A percentile compares a stretch with the other conserved stretches of the same genome.
Conservation (phyloP, 768 basidiomycete species). For the Exidia glandulosa region DNA sequence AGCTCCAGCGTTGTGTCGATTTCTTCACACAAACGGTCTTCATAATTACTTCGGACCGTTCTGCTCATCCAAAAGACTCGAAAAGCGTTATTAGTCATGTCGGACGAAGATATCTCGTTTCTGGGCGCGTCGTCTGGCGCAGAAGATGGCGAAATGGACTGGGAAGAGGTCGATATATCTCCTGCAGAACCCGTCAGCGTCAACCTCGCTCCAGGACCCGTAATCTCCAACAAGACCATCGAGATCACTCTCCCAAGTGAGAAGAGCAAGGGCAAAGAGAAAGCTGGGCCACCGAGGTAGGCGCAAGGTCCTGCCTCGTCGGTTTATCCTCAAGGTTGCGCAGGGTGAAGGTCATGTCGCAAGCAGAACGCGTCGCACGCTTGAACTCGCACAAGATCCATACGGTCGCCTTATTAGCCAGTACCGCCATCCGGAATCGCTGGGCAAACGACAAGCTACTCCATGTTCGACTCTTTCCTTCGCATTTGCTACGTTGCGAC, state of each 20-base stretch:
- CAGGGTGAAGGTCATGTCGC: conserved; percentile 33
- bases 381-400: conserved; percentile 86
- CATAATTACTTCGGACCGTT: no score
- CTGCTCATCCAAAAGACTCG: no score
- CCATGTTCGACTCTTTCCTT: conserved; percentile 49
- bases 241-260: conserved; percentile 52
- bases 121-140: not conserved
- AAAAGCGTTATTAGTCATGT: no score
- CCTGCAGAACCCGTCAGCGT: conserved; percentile 9
- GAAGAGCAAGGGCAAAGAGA: conserved; percentile 27
- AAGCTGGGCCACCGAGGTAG: conserved; percentile 12
- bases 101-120: not conserved
- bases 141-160: conserved; percentile 43
- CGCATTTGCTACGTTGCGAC: conserved; percentile 5
- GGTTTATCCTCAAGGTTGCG: conserved; percentile 26
- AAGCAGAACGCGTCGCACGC: conserved; percentile 61
- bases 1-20: no score
- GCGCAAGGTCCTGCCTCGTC: conserved; percentile 1
- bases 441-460: conserved; percentile 78
- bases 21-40: no score
- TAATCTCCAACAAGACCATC: conserved; percentile 35
- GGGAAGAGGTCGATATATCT: conserved; percentile 67
- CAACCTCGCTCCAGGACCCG: conserved; percentile 5
- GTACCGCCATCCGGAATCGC: conserved; percentile 62
- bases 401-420: conserved; percentile 67